Evolutionary conservation across 225 moss, liverwort and hornwort species (phyloP), one percentile per base, ranked within the genome.

Genomic region (Pleurozium schreberi): DNA sequence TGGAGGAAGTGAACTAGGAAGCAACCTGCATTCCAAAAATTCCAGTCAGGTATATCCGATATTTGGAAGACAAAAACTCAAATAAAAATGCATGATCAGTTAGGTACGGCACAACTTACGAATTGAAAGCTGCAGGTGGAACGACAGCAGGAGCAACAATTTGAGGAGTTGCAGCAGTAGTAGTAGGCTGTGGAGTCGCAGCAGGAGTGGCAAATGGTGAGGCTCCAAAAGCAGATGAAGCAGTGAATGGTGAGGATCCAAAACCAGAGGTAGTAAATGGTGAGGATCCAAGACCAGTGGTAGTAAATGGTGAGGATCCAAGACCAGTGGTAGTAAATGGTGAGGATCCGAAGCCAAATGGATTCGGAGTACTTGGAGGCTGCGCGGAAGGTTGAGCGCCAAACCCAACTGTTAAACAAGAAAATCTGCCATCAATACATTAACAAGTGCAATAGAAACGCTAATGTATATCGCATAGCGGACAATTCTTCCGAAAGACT

Each of bases 331-430:
- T 80, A 80, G 83, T 47, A 82, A 93, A 93, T 31, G 89, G 89
- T 60, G 91, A 93, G 49, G 93, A 74, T 77, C 88, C 91, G n/a
- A n/a, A 93, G 64, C 90, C 90, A 85, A 69, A 75, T 69, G 76
- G 10, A 76, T 88, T 91, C 63, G 52, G 26, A n/a, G 63, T 50
- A 86, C 42, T 75, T 88, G 86, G 79, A 84, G 90, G 77, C 79
- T 89, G 91, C 31, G 62, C 40, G 33, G 91, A n/a, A 58, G 88
- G 58, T 86, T 85, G 92, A 90, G 90, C 64, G 79, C 88, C 88
- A 88, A 91, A 91, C 47, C 93, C 93, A 91, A 59, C 93, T 91
- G 83, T 59, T 53, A 10, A 50, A 88, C 86, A 86, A 66, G 73
- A 64, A 82, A 79, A 67, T 36, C 53, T 86, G 69, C 30, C 69